Evolutionary conservation across 2,329 filamentous ascomycete species (phyloP), one percentile per base, ranked within the genome.

Genomic region (Pezicula neosporulosa): DNA sequence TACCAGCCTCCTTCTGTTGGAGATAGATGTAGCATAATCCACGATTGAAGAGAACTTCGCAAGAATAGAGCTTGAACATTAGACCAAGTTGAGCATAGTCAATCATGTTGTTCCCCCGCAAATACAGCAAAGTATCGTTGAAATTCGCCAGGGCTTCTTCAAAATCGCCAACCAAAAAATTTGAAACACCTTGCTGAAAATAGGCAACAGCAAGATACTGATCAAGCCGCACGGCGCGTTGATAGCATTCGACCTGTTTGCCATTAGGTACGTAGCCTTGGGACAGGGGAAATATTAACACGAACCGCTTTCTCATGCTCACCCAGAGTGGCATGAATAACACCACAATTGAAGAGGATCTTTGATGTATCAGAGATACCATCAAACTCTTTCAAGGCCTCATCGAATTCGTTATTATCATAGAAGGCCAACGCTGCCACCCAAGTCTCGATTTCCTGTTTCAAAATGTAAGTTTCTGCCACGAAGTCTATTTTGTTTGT

Each of bases 111-210:
- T 99, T 97, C 56, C 94, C 94, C 65, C 94, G 84, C 43, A 99
- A 81, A 70, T 97, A 97, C 39, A 97, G 76, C 38, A 99, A 77
- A 0, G 94, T 97, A 67, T 99, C 94, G 75, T 99, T 99, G 80
- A 99, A 99, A 73, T 97, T 97, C 60, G 92, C 92, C 55, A 97
- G 77, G 16, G 94, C 94, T 70, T 97, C 94, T 69, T 97, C 92
- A 62, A 97, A 97, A 68, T 99, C 94, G 53, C 93, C 93, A 50
- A 97, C 83, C 46, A 99, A 77, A 70, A 99, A 99, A 69, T 97
- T 99, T 50, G 94, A 97, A 16, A 99, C 94, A 41, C 94, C 94
- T 71, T 97, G 90, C 67, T 99, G 94, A 70, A 99, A 99, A 70
- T 97, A 97, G 53, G 94, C 93, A 52, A 99, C 91, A 51, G 94